Base-by-base conservation (phyloP, 2,329 filamentous ascomycete genomes). In the Colletotrichum falcatum region DNA sequence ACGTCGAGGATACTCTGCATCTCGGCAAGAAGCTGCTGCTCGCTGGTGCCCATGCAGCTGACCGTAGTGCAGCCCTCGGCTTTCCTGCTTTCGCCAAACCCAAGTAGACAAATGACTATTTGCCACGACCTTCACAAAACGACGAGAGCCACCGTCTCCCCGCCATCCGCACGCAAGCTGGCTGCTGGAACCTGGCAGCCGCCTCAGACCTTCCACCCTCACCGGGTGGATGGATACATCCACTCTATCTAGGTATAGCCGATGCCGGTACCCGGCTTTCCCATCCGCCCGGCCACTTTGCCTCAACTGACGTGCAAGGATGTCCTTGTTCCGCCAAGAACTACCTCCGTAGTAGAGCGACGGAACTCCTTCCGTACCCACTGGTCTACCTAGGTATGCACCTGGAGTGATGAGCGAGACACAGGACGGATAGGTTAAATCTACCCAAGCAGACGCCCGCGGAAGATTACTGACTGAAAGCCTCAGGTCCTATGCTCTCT, bases 221-320 rank as follows among this genome's bases (percentile, higher is more conserved):
- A 71, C 59, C 68, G 68, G 64, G 48, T 63, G 68, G 64, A 54
- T 63, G 68, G 68, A 62, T 71, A 68, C 55, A 55, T 59, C 53
- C 59, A 71, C 68, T 68, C 51, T 59, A n/a, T n/a, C n/a, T n/a
- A n/a, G n/a, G n/a, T n/a, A 59, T 54, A 54, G 64, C 64, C 53
- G 58, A 71, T 63, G 68, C 64, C 68, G 46, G 37, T 46, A 60
- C 59, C 64, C 58, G 53, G 46, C 26, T 70, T 12, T 67, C 56
- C 63, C 58, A 53, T 39, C 66, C 49, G 56, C 56, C 64, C 64
- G 51, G 49, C 64, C 64, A 58, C 56, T 42, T 48, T 61, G 42
- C 35, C 63, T 61, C 61, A 37, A 65, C 68, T 69, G 68, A 64
- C 53, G 60, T 64, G 64, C 71, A 72, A 64, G 71, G 68, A 59